phyloP scores from a whole-genome alignment of 805 yeast species.

The Candida oleophila region DNA sequence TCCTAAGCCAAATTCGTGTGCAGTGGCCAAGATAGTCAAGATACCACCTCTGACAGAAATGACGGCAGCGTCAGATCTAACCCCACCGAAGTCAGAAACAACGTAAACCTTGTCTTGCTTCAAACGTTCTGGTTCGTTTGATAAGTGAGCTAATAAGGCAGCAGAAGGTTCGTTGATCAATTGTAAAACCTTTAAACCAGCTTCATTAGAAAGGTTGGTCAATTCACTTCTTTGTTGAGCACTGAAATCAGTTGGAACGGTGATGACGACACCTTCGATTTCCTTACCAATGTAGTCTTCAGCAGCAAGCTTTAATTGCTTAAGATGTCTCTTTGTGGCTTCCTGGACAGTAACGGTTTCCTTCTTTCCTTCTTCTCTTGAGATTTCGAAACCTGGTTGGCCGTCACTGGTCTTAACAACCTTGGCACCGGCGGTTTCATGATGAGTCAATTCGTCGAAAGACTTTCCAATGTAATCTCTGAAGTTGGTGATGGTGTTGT shows the following conservation, averaged over 20 bases:
- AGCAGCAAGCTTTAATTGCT: conserved; percentile 81
- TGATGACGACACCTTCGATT: conserved; percentile 79
- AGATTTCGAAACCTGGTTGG: conserved; percentile 62
- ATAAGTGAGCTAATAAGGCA: conserved; percentile 80
- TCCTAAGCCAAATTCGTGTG: conserved; percentile 79
- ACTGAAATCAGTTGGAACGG: conserved; percentile 87
- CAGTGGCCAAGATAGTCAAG: conserved; percentile 82
- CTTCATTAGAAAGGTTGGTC: conserved; percentile 57
- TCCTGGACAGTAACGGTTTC: conserved; percentile 71
- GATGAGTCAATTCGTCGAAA: conserved; percentile 66
- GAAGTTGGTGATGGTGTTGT: conserved; percentile 84
- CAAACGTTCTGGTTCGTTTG: conserved; percentile 46
- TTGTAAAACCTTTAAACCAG: conserved; percentile 81
- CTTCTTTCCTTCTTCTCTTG: conserved; percentile 17
- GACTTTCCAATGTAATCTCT: conserved; percentile 86
- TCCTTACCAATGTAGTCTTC: conserved; percentile 84
- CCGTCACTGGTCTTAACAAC: conserved; percentile 58
- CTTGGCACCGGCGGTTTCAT: conserved; percentile 59
- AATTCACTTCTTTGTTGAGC: conserved; percentile 69
- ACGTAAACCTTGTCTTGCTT: conserved; percentile 73
- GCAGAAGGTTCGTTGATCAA: conserved; percentile 90
- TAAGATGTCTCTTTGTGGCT: conserved; percentile 79
- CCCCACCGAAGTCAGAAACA: conserved; percentile 96
- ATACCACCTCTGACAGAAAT: conserved; percentile 92
- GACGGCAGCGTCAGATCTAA: conserved; percentile 93